phyloP scores from a whole-genome alignment of 1,284 basidiomycete species.

The Leccinum angustisporum region DNA sequence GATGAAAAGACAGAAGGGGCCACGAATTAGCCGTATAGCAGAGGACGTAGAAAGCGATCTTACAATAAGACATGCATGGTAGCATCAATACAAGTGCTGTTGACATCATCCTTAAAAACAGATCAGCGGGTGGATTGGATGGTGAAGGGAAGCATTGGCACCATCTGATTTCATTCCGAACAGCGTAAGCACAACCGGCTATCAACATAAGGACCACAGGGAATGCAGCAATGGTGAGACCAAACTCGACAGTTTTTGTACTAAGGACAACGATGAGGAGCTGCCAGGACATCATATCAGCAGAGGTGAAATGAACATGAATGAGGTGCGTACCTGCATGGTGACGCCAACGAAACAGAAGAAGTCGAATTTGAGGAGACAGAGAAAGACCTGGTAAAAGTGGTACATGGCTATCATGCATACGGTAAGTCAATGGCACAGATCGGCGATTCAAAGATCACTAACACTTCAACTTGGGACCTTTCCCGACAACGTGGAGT shows the following conservation, averaged over 20 bases:
- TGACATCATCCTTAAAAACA: conserved; percentile 55
- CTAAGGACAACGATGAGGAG: conserved; percentile 73
- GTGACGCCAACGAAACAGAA: conserved; percentile 84
- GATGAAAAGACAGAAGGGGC: background rate
- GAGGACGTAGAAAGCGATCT: conserved; percentile 31
- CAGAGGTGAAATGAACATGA: background rate
- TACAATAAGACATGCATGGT: conserved; percentile 72
- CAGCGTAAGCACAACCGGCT: conserved; percentile 64
- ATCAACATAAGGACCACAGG: conserved; percentile 74
- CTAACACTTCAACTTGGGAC: conserved; percentile 76
- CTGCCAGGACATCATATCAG: conserved; percentile 34
- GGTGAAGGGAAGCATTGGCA: conserved; percentile 32
- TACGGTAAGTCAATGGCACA: conserved; percentile 8
- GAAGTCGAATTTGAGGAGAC: conserved; percentile 85
- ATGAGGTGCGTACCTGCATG: conserved; percentile 60
- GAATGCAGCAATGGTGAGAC: conserved; percentile 76
- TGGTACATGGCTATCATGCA: conserved; percentile 70
- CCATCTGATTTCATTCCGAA: conserved; percentile 79
- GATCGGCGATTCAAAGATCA: conserved; percentile 11
- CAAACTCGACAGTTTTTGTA: conserved; percentile 68
- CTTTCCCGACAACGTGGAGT: conserved; percentile 82
- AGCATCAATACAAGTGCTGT: conserved; percentile 70
- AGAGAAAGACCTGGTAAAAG: conserved; percentile 82
- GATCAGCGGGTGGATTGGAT: conserved; percentile 3
- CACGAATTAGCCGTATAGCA: conserved; percentile 15